These are phyloP conservation scores for Euryodendron excelsum DNA, from an alignment of 148 eudicot species.

Conservation along the genomic window DNA sequence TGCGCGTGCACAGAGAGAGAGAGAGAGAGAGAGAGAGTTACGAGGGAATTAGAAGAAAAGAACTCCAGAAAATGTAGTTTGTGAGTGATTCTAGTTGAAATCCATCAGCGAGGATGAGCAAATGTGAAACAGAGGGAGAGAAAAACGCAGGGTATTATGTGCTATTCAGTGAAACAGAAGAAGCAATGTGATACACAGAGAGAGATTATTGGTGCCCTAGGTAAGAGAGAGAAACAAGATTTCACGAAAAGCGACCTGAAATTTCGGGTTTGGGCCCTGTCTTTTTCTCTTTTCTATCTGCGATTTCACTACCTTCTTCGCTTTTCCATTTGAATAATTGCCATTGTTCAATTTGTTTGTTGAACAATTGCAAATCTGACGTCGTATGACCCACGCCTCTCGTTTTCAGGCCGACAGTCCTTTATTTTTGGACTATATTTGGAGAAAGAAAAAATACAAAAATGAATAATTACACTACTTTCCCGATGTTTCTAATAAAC, in stretches of 20 bases:
- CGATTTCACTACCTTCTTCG: no score
- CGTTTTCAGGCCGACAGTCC: neutral
- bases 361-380: neutral
- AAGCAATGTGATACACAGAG: neutral
- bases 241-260: neutral
- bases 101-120: no score
- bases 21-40: neutral
- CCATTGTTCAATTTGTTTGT: neutral
- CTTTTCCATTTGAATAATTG: neutral
- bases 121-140: no score
- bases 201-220: neutral
- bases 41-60: neutral
- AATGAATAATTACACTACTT: no score
- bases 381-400: neutral
- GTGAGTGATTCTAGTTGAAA: no score
- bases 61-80: neutral
- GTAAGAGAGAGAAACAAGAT: neutral
- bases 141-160: neutral
- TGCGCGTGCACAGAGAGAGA: neutral
- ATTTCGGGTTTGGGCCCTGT: neutral
- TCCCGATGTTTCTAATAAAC: no score
- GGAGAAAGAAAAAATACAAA: no score
- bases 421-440: neutral
- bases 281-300: neutral
- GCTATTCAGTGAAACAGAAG: neutral